Conservation (phyloP, 805 yeast species). For the Lachancea meyersii region DNA sequence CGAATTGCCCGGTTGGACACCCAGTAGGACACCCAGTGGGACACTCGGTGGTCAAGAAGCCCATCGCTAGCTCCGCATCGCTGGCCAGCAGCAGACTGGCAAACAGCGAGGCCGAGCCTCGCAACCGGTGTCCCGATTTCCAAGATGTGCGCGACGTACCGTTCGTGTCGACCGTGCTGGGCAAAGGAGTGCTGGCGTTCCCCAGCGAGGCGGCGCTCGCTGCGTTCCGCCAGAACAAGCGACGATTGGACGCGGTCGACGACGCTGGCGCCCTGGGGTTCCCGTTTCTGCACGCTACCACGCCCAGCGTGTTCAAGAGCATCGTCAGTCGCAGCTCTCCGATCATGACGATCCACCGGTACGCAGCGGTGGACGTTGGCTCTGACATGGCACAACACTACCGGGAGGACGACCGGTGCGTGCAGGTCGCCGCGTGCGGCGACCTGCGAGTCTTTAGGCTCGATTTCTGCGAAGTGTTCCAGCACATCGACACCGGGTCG, state of each 20-base stretch:
- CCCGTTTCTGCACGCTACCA: slow-evolving; percentile 33
- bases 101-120: too few relatives aligned
- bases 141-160: slow-evolving; percentile 28
- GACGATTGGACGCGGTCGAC: slow-evolving; percentile 22
- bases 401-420: slow-evolving; percentile 10
- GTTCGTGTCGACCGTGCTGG: slow-evolving; percentile 30
- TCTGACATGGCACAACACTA: neutral
- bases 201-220: slow-evolving; percentile 33
- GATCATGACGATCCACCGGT: slow-evolving; percentile 30
- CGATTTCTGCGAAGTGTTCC: slow-evolving; percentile 32
- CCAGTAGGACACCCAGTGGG: neutral
- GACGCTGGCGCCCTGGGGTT: slow-evolving; percentile 27
- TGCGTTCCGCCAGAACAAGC: slow-evolving; percentile 23
- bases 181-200: slow-evolving; percentile 36
- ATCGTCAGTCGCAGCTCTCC: slow-evolving; percentile 29
- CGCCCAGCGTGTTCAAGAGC: slow-evolving; percentile 27
- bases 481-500: slow-evolving; percentile 18
- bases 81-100: too few relatives aligned
- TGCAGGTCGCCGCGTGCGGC: slow-evolving; percentile 7
- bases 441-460: slow-evolving; percentile 19
- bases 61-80: neutral
- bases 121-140: slow-evolving; percentile 28
- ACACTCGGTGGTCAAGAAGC: neutral
- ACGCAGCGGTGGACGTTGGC: slow-evolving; percentile 8
- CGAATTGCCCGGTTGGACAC: neutral